phyloP scores from a whole-genome alignment of 352 stramenopile genomes.

The Pythium brassicae region DNA sequence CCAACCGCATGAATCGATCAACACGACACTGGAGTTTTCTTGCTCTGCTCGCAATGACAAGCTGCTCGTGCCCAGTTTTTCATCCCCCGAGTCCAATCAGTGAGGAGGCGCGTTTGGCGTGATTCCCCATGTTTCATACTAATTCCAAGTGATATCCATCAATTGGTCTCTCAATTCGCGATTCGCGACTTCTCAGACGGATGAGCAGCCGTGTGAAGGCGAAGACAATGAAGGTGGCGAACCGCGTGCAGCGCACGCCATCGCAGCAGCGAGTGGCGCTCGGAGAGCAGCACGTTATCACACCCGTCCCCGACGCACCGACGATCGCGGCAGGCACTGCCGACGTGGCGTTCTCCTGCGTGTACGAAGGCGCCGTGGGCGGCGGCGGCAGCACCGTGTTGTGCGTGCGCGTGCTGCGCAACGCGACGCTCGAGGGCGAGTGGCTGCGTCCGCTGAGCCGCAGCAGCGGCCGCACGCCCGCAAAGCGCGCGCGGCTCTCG shows the following conservation, averaged over 20 bases:
- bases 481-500: neutral
- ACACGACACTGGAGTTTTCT: too few relatives aligned
- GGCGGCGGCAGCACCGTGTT: conserved; percentile 36
- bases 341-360: conserved; percentile 20
- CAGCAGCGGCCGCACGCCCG: neutral
- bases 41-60: too few relatives aligned
- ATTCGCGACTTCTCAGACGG: too few relatives aligned
- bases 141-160: too few relatives aligned
- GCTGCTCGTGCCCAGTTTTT: too few relatives aligned
- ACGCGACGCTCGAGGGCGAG: conserved; percentile 35
- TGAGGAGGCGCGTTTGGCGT: too few relatives aligned
- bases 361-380: conserved; percentile 47
- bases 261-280: neutral
- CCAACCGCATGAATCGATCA: too few relatives aligned
- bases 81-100: too few relatives aligned
- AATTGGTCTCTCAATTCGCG: too few relatives aligned
- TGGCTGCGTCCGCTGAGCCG: conserved; percentile 13
- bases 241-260: neutral
- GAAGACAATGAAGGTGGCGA: neutral
- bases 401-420: conserved; percentile 30
- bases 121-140: too few relatives aligned
- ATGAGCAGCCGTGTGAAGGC: too few relatives aligned
- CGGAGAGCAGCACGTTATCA: conserved; percentile 2
- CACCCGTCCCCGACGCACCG: conserved; percentile 1
- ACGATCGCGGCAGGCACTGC: too few relatives aligned